These are phyloP conservation scores for Paraconiothyrium sp. DNA, from an alignment of 2,329 filamentous ascomycete genomes.

Conservation along the genomic window DNA sequence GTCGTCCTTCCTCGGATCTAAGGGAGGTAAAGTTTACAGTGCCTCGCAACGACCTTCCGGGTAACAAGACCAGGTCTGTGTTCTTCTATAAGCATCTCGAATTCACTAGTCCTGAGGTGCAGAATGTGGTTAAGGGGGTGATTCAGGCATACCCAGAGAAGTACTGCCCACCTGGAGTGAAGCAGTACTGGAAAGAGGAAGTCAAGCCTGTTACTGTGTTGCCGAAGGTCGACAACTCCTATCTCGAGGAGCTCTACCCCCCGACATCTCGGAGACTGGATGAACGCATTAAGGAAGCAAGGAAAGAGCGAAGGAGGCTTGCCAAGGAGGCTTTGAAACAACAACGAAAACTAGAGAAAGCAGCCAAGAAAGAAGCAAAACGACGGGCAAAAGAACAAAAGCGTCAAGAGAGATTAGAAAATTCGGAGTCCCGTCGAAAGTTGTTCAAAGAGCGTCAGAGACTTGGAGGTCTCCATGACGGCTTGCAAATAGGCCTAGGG, in stretches of 20 bases:
- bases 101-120: constrained; percentile 57
- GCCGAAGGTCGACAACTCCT: constrained; percentile 40
- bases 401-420: constrained; percentile 1
- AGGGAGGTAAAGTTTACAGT: constrained; percentile 55
- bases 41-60: constrained; percentile 27
- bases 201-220: constrained; percentile 28
- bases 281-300: constrained; percentile 19
- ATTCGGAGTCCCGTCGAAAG: not conserved
- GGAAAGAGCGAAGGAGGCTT: constrained; percentile 18
- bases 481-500: not conserved
- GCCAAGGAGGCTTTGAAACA: not conserved
- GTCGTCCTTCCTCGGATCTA: constrained; percentile 57
- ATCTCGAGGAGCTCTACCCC: constrained; percentile 36
- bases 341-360: not conserved
- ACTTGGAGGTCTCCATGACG: constrained; percentile 7
- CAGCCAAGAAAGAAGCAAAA: constrained; percentile 4
- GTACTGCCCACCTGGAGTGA: constrained; percentile 46
- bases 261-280: constrained; percentile 20
- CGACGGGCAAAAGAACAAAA: constrained; percentile 5
- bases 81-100: constrained; percentile 58
- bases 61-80: constrained; percentile 60
- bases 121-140: constrained; percentile 60
- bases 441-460: constrained; percentile 2
- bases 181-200: constrained; percentile 34
- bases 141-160: constrained; percentile 50